These are phyloP conservation scores for Tylopilus rubrobrunneus DNA, from an alignment of 768 basidiomycete genomes.

Conservation along the genomic window DNA sequence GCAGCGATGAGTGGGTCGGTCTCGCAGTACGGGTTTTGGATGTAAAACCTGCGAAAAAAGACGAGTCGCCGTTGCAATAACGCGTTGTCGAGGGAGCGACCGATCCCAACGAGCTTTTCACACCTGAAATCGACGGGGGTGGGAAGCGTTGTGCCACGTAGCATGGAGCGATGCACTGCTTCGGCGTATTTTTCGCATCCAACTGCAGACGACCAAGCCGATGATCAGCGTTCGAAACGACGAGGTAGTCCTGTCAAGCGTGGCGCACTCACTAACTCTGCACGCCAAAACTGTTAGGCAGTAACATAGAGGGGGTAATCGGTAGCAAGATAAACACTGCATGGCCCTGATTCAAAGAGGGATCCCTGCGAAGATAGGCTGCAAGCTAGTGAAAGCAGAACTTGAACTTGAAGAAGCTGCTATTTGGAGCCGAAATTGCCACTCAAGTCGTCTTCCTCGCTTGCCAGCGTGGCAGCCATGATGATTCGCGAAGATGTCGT, in stretches of 20 bases:
- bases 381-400: neutral
- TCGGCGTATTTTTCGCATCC: slow-evolving; percentile 62
- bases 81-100: slow-evolving; percentile 71
- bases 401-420: no score
- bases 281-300: slow-evolving; percentile 55
- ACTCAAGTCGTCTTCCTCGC: no score
- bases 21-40: no score
- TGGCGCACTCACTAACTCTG: slow-evolving; percentile 36
- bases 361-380: neutral
- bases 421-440: no score
- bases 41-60: no score
- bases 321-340: neutral
- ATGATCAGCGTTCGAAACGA: neutral
- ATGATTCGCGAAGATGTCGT: no score
- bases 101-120: slow-evolving; percentile 57
- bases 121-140: slow-evolving; percentile 44
- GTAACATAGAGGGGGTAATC: slow-evolving; percentile 49
- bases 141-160: slow-evolving; percentile 36
- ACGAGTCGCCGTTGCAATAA: no score
- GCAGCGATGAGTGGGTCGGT: no score
- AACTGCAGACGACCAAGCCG: slow-evolving; percentile 34
- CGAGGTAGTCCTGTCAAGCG: neutral
- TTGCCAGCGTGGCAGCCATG: no score
- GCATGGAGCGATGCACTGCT: slow-evolving; percentile 55
- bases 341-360: neutral